Evolutionary conservation across 2,329 filamentous ascomycete genomes (phyloP).

Genomic region (Botrytis porri): DNA sequence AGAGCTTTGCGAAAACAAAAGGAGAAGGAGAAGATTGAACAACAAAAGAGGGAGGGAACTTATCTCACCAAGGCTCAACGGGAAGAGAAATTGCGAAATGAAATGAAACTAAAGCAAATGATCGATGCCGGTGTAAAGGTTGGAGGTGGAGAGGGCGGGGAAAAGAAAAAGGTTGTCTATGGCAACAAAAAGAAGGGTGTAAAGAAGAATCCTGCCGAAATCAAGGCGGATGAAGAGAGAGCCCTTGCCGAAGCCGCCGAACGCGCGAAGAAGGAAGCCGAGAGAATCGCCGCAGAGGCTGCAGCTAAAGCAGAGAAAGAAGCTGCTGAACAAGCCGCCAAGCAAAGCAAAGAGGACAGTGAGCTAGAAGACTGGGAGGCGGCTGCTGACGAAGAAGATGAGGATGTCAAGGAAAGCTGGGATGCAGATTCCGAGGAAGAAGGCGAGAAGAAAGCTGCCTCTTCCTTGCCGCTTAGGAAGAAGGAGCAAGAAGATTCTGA

Average conservation of each 20-base stretch:
- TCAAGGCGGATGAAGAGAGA: constrained; percentile 72
- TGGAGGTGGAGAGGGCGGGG: constrained; percentile 53
- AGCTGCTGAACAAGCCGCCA: constrained; percentile 53
- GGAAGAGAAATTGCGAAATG: constrained; percentile 75
- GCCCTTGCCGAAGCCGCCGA: constrained; percentile 75
- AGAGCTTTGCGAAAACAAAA: constrained; percentile 78
- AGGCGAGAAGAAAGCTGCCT: constrained; percentile 41
- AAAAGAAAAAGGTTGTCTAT: constrained; percentile 67
- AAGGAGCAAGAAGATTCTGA: constrained; percentile 55
- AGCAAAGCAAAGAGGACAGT: constrained; percentile 54
- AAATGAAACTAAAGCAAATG: constrained; percentile 82
- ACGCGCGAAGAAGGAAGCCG: constrained; percentile 65
- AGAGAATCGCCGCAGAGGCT: constrained; percentile 60
- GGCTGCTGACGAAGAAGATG: constrained; percentile 70
- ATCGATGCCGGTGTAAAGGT: constrained; percentile 73
- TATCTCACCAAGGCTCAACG: constrained; percentile 83
- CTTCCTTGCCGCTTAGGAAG: constrained; percentile 26
- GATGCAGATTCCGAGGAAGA: constrained; percentile 79
- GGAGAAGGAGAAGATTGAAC: constrained; percentile 82
- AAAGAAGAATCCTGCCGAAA: constrained; percentile 47
- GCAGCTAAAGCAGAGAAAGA: constrained; percentile 60
- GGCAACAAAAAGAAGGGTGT: constrained; percentile 74
- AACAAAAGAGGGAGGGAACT: constrained; percentile 84
- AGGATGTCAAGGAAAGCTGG: constrained; percentile 90
- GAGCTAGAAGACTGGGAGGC: constrained; percentile 83